phyloP scores from a whole-genome alignment of 148 eudicot species.

The Cornus kousa region DNA sequence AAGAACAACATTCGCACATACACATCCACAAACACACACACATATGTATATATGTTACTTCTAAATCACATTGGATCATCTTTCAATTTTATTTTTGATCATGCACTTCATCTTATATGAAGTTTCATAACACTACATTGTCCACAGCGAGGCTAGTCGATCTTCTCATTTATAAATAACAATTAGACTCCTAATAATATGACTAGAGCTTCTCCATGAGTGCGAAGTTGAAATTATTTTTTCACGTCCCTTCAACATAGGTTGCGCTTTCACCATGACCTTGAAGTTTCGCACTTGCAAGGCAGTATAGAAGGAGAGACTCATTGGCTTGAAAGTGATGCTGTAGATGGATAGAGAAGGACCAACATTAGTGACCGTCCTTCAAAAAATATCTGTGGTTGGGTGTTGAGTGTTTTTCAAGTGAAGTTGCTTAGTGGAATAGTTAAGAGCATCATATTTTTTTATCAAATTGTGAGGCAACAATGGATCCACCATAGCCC shows the following conservation, averaged over 20 bases:
- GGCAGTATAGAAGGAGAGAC: conserved; percentile 40
- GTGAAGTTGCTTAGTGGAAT: conserved; percentile 80
- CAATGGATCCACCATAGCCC: conserved; percentile 51
- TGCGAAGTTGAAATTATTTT: conserved; percentile 50
- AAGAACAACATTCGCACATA: too few species aligned
- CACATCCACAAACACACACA: too few species aligned
- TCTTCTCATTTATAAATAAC: conserved; percentile 30
- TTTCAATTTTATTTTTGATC: too few species aligned
- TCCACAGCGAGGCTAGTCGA: too few species aligned
- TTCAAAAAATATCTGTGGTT: conserved; percentile 41
- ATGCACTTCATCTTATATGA: too few species aligned
- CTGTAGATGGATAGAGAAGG: conserved; percentile 46
- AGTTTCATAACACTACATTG: too few species aligned
- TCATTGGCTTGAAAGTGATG: conserved; percentile 55
- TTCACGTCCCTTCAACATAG: conserved; percentile 9
- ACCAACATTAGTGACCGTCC: conserved; percentile 81
- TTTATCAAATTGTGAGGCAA: conserved; percentile 43
- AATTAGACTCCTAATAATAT: conserved; percentile 68
- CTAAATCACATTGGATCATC: too few species aligned
- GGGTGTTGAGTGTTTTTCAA: conserved; percentile 33
- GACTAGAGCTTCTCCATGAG: conserved; percentile 58
- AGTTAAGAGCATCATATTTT: conserved; percentile 76
- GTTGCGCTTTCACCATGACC: conserved; percentile 64
- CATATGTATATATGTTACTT: too few species aligned
- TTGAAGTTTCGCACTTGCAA: conserved; percentile 46